Conservation (phyloP, 495 filamentous ascomycete species). For the Articulospora tetracladia region DNA sequence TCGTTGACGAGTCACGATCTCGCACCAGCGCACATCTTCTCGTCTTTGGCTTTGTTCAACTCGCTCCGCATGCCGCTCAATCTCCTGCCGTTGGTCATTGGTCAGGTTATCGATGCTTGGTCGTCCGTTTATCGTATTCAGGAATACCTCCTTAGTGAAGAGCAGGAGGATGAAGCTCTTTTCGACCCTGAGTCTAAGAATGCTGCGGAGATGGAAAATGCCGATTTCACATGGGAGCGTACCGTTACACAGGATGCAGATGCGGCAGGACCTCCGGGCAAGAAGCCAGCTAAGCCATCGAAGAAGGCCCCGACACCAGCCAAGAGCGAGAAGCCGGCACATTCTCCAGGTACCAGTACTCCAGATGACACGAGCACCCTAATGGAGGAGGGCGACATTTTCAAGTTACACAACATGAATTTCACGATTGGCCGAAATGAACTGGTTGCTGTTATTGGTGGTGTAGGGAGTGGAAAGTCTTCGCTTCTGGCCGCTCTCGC, state of each 20-base stretch:
- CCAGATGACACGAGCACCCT: conserved; percentile 50
- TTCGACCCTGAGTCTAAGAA: conserved; percentile 57
- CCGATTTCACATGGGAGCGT: conserved; percentile 92
- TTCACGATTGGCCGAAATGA: conserved; percentile 77
- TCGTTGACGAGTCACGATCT: conserved; percentile 69
- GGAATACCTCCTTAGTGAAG: conserved; percentile 82
- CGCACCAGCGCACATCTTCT: conserved; percentile 78
- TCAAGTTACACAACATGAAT: conserved; percentile 72
- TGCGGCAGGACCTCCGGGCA: conserved; percentile 28
- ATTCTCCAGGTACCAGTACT: conserved; percentile 5
- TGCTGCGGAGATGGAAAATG: conserved; percentile 69
- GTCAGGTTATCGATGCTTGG: conserved; percentile 84
- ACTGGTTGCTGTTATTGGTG: conserved; percentile 84
- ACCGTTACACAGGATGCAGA: conserved; percentile 59
- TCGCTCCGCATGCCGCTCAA: conserved; percentile 85
- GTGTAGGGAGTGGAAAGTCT: conserved; percentile 88
- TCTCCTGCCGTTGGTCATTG: conserved; percentile 80
- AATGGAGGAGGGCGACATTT: conserved; percentile 62
- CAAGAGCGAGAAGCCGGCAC: conserved; percentile 26
- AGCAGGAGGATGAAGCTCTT: conserved; percentile 69
- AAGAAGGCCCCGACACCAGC: conserved; percentile 30
- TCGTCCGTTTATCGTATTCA: conserved; percentile 79
- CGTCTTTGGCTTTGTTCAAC: conserved; percentile 91
- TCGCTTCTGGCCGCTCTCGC: conserved; percentile 87
- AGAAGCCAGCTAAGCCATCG: conserved; percentile 40